Conservation (phyloP, 192 early-diverging fungal species). For the Backusella westeae region DNA sequence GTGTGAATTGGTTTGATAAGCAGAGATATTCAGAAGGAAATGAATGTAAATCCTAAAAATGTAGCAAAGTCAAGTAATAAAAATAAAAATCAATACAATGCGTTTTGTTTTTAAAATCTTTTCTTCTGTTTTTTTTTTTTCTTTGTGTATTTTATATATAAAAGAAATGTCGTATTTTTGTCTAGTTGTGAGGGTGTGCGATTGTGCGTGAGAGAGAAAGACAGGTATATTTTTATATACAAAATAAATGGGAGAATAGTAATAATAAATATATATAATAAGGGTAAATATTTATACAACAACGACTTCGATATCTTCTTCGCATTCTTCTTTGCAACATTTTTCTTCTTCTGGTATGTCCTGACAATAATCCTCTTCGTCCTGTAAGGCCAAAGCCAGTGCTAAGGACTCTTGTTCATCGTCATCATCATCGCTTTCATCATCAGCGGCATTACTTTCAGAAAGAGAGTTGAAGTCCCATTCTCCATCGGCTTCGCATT, state of each 20-base stretch:
- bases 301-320: constrained; percentile 13
- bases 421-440: constrained; percentile 1
- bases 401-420: constrained; percentile 32
- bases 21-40: not conserved
- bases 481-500: constrained; percentile 32
- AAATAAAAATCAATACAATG: not conserved
- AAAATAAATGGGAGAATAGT: not conserved
- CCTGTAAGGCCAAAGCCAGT: constrained; percentile 23
- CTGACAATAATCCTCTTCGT: constrained; percentile 27
- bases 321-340: constrained; percentile 11
- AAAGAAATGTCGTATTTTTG: not conserved
- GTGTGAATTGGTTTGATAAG: not conserved
- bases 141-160: not conserved
- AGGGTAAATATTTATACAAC: not conserved
- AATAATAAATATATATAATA: not conserved
- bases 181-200: not conserved
- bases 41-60: not conserved
- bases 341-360: constrained; percentile 18
- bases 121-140: not conserved
- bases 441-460: not conserved
- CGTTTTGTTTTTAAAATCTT: not conserved
- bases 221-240: not conserved
- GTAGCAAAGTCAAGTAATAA: no score
- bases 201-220: not conserved
- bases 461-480: constrained; percentile 3